Percentiles rank a stretch among this genome's conserved stretches.
phyloP scores from a whole-genome alignment of 305 asterid genomes.

The Plantago rigida region DNA sequence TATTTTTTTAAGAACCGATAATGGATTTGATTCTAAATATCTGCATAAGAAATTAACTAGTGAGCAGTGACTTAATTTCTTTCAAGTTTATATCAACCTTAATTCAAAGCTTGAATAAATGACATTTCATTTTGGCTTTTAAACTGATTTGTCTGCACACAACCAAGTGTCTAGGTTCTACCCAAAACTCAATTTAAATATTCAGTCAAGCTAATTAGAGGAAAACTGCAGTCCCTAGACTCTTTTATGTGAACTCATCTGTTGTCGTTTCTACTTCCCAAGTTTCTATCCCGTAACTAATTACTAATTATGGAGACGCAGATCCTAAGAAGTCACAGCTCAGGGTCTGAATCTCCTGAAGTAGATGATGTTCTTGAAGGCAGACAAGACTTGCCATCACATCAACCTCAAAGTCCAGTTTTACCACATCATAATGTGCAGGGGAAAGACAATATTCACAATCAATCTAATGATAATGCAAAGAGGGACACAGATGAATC shows the following conservation, averaged over 20 bases:
- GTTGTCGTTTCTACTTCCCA: background rate
- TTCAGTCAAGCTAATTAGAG: background rate
- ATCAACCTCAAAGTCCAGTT: constrained; percentile 31
- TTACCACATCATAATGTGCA: background rate
- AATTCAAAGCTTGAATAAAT: background rate
- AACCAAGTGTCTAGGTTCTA: background rate
- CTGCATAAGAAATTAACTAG: no score
- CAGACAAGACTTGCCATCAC: constrained; percentile 29
- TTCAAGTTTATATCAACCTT: constrained; percentile 12
- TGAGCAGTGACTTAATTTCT: background rate
- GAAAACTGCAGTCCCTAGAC: background rate
- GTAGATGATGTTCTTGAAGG: constrained; percentile 32
- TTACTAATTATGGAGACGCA: constrained; percentile 36
- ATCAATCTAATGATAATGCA: constrained; percentile 29
- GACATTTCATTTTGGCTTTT: background rate
- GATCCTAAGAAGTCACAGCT: constrained; percentile 43
- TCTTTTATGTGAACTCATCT: constrained; percentile 4
- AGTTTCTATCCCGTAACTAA: constrained; percentile 15
- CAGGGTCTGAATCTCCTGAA: constrained; percentile 41
- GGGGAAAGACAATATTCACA: constrained; percentile 11
- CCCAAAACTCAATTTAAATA: background rate
- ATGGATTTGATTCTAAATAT: background rate
- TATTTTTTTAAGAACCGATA: background rate
- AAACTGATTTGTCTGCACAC: background rate
- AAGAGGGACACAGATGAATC: constrained; percentile 28